These are phyloP conservation scores for Aphanomyces astaci DNA, from an alignment of 352 stramenopile genomes.

Conservation along the genomic window DNA sequence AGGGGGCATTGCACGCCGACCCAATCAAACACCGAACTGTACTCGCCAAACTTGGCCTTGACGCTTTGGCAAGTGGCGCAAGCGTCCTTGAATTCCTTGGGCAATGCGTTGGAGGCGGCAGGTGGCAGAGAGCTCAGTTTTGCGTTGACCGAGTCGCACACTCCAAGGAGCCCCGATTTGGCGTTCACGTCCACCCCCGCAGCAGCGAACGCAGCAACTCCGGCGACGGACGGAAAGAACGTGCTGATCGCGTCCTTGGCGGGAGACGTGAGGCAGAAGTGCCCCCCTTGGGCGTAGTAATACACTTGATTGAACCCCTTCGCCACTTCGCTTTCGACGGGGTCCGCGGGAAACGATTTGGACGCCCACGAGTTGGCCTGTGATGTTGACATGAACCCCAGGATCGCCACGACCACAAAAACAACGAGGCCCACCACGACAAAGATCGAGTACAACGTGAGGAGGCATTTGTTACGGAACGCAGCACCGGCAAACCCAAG, in stretches of 20 bases:
- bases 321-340: constrained; percentile 43
- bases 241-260: constrained; percentile 42
- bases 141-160: constrained; percentile 42
- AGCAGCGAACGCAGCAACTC: constrained; percentile 24
- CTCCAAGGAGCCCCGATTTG: constrained; percentile 42
- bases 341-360: constrained; percentile 43
- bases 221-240: constrained; percentile 37
- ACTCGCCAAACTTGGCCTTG: constrained; percentile 49
- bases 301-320: constrained; percentile 57
- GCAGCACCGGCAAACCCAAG: constrained; percentile 67
- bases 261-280: constrained; percentile 54
- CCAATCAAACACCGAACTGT: constrained; percentile 60
- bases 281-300: constrained; percentile 64
- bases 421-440: constrained; percentile 48
- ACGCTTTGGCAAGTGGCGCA: constrained; percentile 49
- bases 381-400: constrained; percentile 33
- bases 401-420: constrained; percentile 59
- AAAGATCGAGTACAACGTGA: constrained; percentile 59
- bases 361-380: constrained; percentile 39
- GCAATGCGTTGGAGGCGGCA: neutral
- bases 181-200: constrained; percentile 44
- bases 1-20: constrained; percentile 44
- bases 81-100: constrained; percentile 14
- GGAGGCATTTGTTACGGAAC: constrained; percentile 55
- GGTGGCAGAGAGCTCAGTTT: constrained; percentile 23